A percentile compares a stretch with the other conserved stretches of the same genome.
Evolutionary conservation across 495 filamentous ascomycete species (phyloP).

Genomic region (Cercophora newfieldiana): DNA sequence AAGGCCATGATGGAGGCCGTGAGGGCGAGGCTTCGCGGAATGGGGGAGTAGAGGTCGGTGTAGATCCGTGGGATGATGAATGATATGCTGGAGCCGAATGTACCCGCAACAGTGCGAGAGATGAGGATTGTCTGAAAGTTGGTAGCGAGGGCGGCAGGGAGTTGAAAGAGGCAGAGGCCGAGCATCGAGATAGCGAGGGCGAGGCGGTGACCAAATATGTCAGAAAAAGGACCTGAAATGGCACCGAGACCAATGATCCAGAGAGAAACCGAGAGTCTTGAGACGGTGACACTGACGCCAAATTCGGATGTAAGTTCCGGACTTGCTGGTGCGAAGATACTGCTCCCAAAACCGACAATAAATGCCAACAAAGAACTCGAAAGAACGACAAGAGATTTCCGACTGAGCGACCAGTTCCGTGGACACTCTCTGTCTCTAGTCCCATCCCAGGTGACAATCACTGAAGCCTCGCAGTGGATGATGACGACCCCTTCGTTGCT

Average conservation of each 20-base stretch:
- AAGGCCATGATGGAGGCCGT: conserved; percentile 31
- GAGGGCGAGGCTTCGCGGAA: conserved; percentile 54
- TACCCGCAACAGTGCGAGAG: conserved; percentile 20
- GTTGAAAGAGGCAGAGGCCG: conserved; percentile 61
- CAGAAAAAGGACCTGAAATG: conserved; percentile 57
- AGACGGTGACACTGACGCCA: not conserved
- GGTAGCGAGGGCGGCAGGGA: conserved; percentile 60
- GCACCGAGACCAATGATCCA: conserved; percentile 24
- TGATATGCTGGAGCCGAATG: not conserved
- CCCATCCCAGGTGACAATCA: not conserved
- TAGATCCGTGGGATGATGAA: not conserved
- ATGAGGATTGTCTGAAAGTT: conserved; percentile 63
- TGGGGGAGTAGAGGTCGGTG: conserved; percentile 44
- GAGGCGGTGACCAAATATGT: conserved; percentile 56
- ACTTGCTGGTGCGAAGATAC: not conserved
- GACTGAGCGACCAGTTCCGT: not conserved
- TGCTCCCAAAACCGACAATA: not conserved
- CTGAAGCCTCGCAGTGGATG: not conserved
- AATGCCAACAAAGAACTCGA: not conserved
- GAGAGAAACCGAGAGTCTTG: not conserved
- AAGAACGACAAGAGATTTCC: not conserved
- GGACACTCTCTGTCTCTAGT: not conserved
- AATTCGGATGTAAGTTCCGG: not conserved
- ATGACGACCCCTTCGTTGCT: not conserved
- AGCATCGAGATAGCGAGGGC: conserved; percentile 59